These are phyloP conservation scores for Areca catechu DNA, from an alignment of 176 grass and related monocot species.

Conservation along the genomic window DNA sequence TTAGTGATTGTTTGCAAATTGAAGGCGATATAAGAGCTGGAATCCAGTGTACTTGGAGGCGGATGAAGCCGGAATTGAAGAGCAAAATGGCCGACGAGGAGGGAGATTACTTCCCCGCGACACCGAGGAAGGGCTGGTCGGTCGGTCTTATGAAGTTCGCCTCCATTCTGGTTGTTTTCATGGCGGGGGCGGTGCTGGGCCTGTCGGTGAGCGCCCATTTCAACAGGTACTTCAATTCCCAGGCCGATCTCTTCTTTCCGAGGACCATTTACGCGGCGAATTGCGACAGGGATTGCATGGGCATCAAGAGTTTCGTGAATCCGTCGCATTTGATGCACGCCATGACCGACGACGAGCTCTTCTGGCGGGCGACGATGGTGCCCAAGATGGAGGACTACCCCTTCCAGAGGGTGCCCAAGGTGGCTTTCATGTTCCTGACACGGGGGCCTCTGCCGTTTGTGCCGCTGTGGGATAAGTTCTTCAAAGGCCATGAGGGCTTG, in stretches of 20 bases:
- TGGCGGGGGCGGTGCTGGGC: conserved; percentile 42
- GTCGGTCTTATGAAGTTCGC: conserved; percentile 39
- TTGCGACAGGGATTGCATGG: neutral
- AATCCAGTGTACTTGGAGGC: conserved; percentile 1
- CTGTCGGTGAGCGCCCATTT: conserved; percentile 35
- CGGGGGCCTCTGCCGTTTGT: conserved; percentile 7
- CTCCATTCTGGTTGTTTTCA: conserved; percentile 54
- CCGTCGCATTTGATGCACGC: conserved; percentile 2
- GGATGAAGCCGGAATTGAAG: conserved; percentile 6
- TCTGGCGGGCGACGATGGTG: conserved; percentile 13
- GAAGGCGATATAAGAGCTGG: too few relatives aligned
- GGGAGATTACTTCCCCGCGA: conserved; percentile 7
- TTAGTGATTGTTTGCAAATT: too few relatives aligned
- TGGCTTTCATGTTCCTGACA: conserved; percentile 10
- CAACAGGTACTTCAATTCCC: conserved; percentile 11
- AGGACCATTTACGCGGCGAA: conserved; percentile 12
- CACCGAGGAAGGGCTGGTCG: conserved; percentile 34
- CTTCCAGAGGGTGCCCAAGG: conserved; percentile 11
- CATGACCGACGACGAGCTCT: conserved; percentile 13
- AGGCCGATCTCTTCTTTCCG: conserved; percentile 20
- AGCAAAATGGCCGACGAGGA: neutral
- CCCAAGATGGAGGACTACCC: conserved; percentile 5
- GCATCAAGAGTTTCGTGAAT: conserved; percentile 1
- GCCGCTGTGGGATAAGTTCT: conserved; percentile 9
- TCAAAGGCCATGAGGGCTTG: conserved; percentile 11